Evolutionary conservation across 805 yeast genomes (phyloP).

Genomic region (Candida nanaspora): DNA sequence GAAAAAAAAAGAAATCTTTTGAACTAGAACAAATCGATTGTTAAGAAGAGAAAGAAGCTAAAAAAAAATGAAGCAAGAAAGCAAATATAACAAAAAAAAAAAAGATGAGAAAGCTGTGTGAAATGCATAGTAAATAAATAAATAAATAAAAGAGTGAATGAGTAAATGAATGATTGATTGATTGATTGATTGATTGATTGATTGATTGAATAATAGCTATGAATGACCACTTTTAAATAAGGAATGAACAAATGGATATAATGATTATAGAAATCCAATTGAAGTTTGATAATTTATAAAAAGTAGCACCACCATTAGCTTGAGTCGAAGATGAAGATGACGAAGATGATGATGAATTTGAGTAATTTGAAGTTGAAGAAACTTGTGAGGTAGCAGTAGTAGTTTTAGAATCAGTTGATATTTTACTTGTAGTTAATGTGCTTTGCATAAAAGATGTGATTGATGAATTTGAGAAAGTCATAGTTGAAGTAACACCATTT

Average conservation of each 20-base stretch:
- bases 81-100: background rate
- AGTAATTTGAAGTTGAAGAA: background rate
- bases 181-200: background rate
- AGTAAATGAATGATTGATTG: background rate
- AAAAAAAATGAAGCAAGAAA: background rate
- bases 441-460: background rate
- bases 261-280: too few species aligned
- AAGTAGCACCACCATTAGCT: too few species aligned
- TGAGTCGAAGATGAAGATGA: background rate
- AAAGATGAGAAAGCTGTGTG: background rate
- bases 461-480: conserved; percentile 1
- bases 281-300: too few species aligned
- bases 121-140: background rate
- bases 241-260: background rate
- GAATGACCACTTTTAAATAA: too few species aligned
- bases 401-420: background rate
- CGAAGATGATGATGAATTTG: conserved; percentile 16
- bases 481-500: background rate
- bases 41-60: too few species aligned
- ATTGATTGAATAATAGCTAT: background rate
- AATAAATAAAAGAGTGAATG: background rate
- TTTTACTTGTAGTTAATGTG: background rate
- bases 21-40: background rate
- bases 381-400: too few species aligned
- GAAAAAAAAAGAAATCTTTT: background rate